These are phyloP conservation scores for Penicillium sumatraense DNA, from an alignment of 2,329 filamentous ascomycete genomes.

Conservation along the genomic window DNA sequence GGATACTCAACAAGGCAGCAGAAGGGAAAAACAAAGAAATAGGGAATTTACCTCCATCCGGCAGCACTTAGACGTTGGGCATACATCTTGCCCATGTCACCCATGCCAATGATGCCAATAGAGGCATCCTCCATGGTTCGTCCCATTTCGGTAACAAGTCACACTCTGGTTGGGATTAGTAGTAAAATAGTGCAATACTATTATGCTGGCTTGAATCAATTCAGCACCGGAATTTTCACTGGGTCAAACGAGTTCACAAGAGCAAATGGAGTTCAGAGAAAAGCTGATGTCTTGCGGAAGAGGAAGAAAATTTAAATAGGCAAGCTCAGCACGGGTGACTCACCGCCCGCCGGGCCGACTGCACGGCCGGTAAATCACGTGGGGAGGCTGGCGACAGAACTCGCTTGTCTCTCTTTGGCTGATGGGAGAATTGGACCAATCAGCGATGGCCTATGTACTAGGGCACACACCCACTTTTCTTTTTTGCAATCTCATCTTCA, in stretches of 20 bases:
- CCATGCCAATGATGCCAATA: conserved; percentile 97
- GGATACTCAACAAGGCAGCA: conserved; percentile 2
- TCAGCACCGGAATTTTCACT: conserved; percentile 1
- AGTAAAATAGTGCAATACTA: not conserved
- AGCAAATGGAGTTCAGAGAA: conserved; percentile 16
- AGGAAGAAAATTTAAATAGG: conserved; percentile 35
- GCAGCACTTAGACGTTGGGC: conserved; percentile 83
- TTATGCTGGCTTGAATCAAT: not conserved
- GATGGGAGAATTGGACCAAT: conserved; percentile 32
- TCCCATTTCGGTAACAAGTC: conserved; percentile 31
- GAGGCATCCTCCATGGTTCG: conserved; percentile 68
- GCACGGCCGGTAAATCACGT: conserved; percentile 5
- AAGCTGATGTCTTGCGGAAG: not conserved
- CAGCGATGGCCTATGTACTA: conserved; percentile 29
- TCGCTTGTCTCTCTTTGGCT: conserved; percentile 31
- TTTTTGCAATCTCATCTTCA: conserved; percentile 30
- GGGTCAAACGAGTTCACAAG: conserved; percentile 15
- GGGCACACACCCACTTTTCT: conserved; percentile 45
- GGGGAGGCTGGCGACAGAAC: conserved; percentile 21
- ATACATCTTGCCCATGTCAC: conserved; percentile 99
- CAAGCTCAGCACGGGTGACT: conserved; percentile 17
- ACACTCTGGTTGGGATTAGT: not conserved
- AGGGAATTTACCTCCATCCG: conserved; percentile 84
- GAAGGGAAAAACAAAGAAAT: conserved; percentile 13
- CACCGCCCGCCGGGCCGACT: conserved; percentile 39